Conservation (phyloP, 257 asterid genomes). For the Anisodus acutangulus region DNA sequence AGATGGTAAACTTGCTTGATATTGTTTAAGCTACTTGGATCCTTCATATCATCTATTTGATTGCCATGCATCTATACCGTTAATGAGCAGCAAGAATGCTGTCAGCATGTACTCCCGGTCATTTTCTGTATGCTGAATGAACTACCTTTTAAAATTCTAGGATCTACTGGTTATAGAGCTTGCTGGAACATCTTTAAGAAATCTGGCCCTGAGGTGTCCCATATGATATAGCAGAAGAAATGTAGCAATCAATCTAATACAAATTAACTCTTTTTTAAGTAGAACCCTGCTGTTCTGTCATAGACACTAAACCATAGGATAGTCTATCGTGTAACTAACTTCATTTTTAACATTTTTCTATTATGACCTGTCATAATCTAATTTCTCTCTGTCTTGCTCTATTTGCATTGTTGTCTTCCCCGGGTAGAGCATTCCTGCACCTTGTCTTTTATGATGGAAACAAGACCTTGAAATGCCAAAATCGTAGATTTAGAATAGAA, state of each 20-base stretch:
- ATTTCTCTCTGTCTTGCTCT: not conserved
- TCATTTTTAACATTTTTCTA: not conserved
- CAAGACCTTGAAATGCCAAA: not conserved
- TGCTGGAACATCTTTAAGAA: not conserved
- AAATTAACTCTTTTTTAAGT: not conserved
- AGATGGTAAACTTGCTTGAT: constrained; percentile 17
- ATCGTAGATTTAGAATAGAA: not conserved
- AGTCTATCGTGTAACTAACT: not conserved
- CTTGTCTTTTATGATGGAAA: not conserved
- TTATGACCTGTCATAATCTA: not conserved
- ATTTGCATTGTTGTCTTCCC: not conserved
- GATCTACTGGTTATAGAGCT: constrained; percentile 23
- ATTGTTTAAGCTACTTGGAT: constrained; percentile 11
- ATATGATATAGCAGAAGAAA: constrained; percentile 13
- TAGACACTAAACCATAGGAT: constrained; percentile 13
- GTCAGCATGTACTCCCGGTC: not conserved
- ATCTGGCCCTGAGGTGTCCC: constrained; percentile 6
- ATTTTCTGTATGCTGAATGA: constrained; percentile 11
- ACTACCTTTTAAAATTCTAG: constrained; percentile 14
- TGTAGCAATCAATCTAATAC: constrained; percentile 23
- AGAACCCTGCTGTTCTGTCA: constrained; percentile 7
- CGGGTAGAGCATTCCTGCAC: not conserved
- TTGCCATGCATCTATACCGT: not conserved
- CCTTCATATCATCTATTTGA: constrained; percentile 13
- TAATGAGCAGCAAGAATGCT: constrained; percentile 6